Conservation (phyloP, 768 basidiomycete species). For the Trametes gibbosa region DNA sequence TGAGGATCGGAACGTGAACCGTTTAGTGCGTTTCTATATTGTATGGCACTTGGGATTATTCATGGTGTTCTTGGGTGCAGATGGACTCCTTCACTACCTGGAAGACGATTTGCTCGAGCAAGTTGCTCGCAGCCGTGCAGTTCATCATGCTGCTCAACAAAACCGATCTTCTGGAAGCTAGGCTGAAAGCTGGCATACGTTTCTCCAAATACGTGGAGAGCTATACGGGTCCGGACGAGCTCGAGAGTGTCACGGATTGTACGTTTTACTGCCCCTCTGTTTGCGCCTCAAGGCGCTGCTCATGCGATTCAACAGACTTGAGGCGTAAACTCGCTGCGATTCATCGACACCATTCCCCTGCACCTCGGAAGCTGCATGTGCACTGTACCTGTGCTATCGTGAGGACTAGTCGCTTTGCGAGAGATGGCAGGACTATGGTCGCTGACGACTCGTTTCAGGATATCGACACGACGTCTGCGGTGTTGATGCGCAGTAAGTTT, state of each 20-base stretch:
- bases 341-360: slow-evolving; percentile 49
- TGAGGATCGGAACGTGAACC: slow-evolving; percentile 57
- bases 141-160: slow-evolving; percentile 66
- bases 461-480: slow-evolving; percentile 42
- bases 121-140: slow-evolving; percentile 49
- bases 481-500: slow-evolving; percentile 51
- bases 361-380: slow-evolving; percentile 46
- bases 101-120: slow-evolving; percentile 59
- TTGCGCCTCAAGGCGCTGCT: not conserved
- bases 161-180: slow-evolving; percentile 54
- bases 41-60: not conserved
- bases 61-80: slow-evolving; percentile 30
- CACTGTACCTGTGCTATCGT: slow-evolving; percentile 61
- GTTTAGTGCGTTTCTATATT: slow-evolving; percentile 42
- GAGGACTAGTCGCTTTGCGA: not conserved
- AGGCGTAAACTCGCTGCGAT: slow-evolving; percentile 48
- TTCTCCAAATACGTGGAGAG: slow-evolving; percentile 56
- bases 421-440: too few relatives aligned
- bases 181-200: slow-evolving; percentile 47
- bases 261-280: slow-evolving; percentile 18
- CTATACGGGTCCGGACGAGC: slow-evolving; percentile 52
- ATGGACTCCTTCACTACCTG: slow-evolving; percentile 57
- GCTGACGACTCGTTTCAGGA: slow-evolving; percentile 32
- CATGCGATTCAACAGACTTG: slow-evolving; percentile 38
- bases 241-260: slow-evolving; percentile 54